Evolutionary conservation across 208 protist genomes (phyloP).

Genomic region (Crithidia bombi): DNA sequence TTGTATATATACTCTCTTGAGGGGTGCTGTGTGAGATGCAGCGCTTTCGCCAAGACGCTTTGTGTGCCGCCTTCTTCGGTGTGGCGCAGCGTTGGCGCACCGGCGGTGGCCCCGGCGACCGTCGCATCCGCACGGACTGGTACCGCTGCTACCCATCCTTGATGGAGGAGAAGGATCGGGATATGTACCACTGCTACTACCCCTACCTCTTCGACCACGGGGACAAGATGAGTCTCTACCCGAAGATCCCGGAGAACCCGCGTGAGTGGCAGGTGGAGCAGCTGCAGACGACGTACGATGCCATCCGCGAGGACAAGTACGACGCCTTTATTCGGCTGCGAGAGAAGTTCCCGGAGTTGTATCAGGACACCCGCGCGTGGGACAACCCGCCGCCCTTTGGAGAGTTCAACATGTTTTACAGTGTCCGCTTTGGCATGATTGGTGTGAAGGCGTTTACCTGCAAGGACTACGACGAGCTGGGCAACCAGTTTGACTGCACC

Average conservation of each 20-base stretch:
- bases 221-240: slow-evolving; percentile 92
- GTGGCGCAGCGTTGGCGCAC: slow-evolving; percentile 60
- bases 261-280: slow-evolving; percentile 91
- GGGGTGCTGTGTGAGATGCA: slow-evolving; percentile 10
- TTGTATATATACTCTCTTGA: background rate
- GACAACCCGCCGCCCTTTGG: slow-evolving; percentile 93
- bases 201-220: slow-evolving; percentile 94
- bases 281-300: slow-evolving; percentile 94
- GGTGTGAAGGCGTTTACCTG: slow-evolving; percentile 91
- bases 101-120: slow-evolving; percentile 81
- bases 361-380: slow-evolving; percentile 92
- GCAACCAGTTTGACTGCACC: slow-evolving; percentile 93
- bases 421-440: slow-evolving; percentile 92
- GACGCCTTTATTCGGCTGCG: slow-evolving; percentile 90
- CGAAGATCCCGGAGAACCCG: slow-evolving; percentile 92
- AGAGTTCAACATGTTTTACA: slow-evolving; percentile 95
- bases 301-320: slow-evolving; percentile 94
- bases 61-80: slow-evolving; percentile 1
- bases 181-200: slow-evolving; percentile 96
- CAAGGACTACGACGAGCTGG: slow-evolving; percentile 94
- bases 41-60: slow-evolving; percentile 10
- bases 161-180: slow-evolving; percentile 90
- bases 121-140: slow-evolving; percentile 88
- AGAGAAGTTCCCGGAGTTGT: slow-evolving; percentile 93
- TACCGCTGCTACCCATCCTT: slow-evolving; percentile 88